Percentiles rank a stretch among this genome's conserved stretches.
These are phyloP conservation scores for Chaetomium globosum DNA, from an alignment of 2,329 filamentous ascomycete species.

Conservation along the genomic window DNA sequence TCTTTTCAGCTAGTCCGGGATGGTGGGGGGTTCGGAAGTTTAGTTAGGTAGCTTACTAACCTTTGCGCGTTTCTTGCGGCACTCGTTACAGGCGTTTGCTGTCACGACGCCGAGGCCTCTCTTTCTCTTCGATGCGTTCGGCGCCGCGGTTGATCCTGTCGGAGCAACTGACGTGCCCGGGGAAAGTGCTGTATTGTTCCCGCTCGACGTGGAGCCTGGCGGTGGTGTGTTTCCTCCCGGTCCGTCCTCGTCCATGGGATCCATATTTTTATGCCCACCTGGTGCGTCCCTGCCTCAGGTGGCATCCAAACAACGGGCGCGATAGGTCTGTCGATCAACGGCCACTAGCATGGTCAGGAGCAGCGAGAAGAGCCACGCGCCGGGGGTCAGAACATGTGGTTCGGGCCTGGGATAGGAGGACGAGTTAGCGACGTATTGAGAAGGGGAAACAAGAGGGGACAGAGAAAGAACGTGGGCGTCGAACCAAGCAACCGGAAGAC, in stretches of 20 bases:
- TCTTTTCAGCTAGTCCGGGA: background rate
- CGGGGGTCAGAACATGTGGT: background rate
- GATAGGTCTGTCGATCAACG: slow-evolving; percentile 14
- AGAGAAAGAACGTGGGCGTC: background rate
- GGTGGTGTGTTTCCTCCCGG: slow-evolving; percentile 21
- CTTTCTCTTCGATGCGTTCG: slow-evolving; percentile 52
- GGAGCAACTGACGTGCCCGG: slow-evolving; percentile 34
- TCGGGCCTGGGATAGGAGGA: background rate
- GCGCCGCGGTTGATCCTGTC: slow-evolving; percentile 35
- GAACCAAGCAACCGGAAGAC: background rate
- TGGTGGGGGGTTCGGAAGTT: background rate
- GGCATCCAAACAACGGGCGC: slow-evolving; percentile 16
- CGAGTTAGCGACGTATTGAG: background rate
- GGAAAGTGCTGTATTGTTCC: slow-evolving; percentile 23
- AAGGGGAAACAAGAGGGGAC: background rate
- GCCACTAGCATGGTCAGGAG: slow-evolving; percentile 25
- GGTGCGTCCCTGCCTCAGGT: slow-evolving; percentile 10
- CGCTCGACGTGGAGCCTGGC: slow-evolving; percentile 16
- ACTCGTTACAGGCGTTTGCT: slow-evolving; percentile 63
- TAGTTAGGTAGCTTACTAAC: slow-evolving; percentile 41
- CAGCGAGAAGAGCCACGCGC: background rate
- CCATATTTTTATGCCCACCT: slow-evolving; percentile 23
- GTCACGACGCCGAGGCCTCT: slow-evolving; percentile 61
- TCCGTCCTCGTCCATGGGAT: slow-evolving; percentile 34
- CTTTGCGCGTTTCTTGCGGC: slow-evolving; percentile 65